Base-by-base conservation (phyloP, 1,139 yeast genomes). In the Debaryomyces coudertii region DNA sequence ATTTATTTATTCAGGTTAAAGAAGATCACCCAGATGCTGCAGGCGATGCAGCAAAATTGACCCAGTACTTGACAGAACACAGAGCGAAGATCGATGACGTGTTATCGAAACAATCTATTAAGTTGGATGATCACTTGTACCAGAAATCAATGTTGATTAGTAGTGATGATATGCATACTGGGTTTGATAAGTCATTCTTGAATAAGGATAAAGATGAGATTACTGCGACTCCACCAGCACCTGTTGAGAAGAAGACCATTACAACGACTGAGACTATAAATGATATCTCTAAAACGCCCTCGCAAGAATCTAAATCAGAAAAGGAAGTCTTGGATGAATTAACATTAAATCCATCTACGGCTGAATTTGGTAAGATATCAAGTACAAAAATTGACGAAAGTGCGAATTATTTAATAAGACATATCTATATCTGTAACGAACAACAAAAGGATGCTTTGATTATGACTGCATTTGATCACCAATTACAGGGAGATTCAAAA, bases 131-230 rank as follows among this genome's bases (percentile, higher is more conserved):
- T 31, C 73, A 93, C 47, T 77, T 81, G 54, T 77, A 82, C 54
- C 96, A 92, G 60, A 87, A 89, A 57, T 75, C 83, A 8, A 64
- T 73, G 48, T 86, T 89, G 60, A 92, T 93, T 52, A 83, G 95
- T 4, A 85, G 95, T 47, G 98, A 90, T 16, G 99, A 93, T 64
- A 78, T 90, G 34, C 95, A 83, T 55, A 90, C 95, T n/a, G 99
- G 97, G 0, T 93, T 90, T 72, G 96, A 92, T 61, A 79, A 89
- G 24, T 87, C 96, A 0, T 80, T 89, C 56, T 65, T 90, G 62
- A 90, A 89, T 63, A 85, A 82, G 56, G 71, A 70, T 31, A 62
- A 61, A n/a, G 69, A 62, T 2, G 68, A 66, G 34, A 55, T 48
- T 41, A 55, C 49, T 41, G 52, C 57, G 30, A 48, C 45, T 27